Conservation (phyloP, 208 protist genomes). For the Leptomonas pyrrhocoris region DNA sequence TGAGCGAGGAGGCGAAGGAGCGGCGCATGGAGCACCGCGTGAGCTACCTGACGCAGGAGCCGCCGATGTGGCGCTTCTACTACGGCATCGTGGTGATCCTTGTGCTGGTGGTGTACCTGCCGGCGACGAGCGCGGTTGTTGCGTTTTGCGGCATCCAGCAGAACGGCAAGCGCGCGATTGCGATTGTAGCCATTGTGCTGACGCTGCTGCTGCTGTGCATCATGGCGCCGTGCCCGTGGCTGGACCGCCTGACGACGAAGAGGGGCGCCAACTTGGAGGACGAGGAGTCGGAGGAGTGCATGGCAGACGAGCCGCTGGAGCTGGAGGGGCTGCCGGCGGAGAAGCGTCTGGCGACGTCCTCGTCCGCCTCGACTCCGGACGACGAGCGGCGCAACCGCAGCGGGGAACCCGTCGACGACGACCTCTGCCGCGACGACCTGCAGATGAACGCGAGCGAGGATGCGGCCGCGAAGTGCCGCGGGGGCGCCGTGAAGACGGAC, state of each 20-base stretch:
- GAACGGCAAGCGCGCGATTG: constrained; percentile 24
- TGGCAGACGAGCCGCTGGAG: neutral
- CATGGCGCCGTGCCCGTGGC: constrained; percentile 8
- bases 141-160: constrained; percentile 31
- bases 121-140: constrained; percentile 37
- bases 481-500: constrained; percentile 37
- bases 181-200: constrained; percentile 38
- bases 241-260: too few relatives aligned
- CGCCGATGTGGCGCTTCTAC: constrained; percentile 56
- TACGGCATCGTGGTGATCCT: constrained; percentile 51
- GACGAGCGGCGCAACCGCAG: neutral
- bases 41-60: constrained; percentile 51
- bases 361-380: neutral
- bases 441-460: neutral
- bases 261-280: too few relatives aligned
- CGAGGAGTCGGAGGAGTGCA: too few relatives aligned
- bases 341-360: constrained; percentile 6
- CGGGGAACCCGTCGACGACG: constrained; percentile 3
- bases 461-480: neutral
- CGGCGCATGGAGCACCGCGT: constrained; percentile 9
- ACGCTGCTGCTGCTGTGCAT: constrained; percentile 21
- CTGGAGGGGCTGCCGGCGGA: neutral
- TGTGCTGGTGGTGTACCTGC: constrained; percentile 61
- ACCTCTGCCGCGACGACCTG: constrained; percentile 4
- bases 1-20: constrained; percentile 37